These are phyloP conservation scores for Ajuga chamaepitys DNA, from an alignment of 257 asterid species.

Conservation along the genomic window DNA sequence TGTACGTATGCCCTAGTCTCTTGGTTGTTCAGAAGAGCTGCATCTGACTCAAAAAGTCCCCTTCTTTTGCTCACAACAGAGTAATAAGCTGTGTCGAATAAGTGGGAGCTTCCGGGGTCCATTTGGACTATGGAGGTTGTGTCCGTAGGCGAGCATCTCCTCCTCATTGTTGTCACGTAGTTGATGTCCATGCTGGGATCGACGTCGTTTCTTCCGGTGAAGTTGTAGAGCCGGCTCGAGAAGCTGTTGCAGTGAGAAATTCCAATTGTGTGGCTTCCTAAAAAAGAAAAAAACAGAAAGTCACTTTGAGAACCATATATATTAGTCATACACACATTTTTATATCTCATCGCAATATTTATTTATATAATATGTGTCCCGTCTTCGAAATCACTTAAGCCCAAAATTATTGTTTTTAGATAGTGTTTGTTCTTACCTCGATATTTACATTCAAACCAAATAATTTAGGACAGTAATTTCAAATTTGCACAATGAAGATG, in stretches of 20 bases:
- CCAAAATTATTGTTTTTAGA: too few species aligned
- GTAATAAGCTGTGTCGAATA: constrained; percentile 34
- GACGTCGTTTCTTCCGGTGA: constrained; percentile 41
- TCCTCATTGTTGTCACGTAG: constrained; percentile 21
- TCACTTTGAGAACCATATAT: too few species aligned
- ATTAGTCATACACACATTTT: too few species aligned
- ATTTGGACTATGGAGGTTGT: constrained; percentile 26
- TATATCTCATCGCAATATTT: too few species aligned
- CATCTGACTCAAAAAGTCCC: constrained; percentile 42
- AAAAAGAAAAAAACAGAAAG: neutral
- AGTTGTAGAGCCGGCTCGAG: constrained; percentile 40
- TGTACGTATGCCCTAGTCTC: constrained; percentile 26
- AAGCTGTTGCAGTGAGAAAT: constrained; percentile 40
- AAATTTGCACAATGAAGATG: too few species aligned
- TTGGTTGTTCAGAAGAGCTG: constrained; percentile 28
- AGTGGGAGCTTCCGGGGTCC: constrained; percentile 41
- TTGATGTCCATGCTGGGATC: constrained; percentile 45
- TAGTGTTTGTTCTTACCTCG: too few species aligned
- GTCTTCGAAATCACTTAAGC: too few species aligned
- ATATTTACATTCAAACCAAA: too few species aligned
- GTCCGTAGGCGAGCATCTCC: constrained; percentile 25
- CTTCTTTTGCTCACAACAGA: constrained; percentile 8
- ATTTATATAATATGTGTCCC: too few species aligned
- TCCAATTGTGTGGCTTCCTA: constrained; percentile 60
- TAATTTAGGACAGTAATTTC: too few species aligned